Evolutionary conservation across 1,284 basidiomycete species (phyloP).

Genomic region (Pseudozyma flocculosa): DNA sequence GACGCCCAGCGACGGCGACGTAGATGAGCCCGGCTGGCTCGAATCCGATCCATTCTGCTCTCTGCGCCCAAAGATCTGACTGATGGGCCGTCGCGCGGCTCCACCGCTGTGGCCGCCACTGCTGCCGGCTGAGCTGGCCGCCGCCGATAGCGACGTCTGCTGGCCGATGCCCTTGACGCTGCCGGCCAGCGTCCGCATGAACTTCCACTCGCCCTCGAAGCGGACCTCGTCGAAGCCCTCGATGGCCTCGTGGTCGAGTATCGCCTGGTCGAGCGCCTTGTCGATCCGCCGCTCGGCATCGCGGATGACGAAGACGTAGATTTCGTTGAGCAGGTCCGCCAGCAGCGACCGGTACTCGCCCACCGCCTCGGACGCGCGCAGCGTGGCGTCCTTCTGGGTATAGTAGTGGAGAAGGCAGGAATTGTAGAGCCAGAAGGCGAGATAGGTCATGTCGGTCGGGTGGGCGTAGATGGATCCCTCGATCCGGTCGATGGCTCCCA

Average conservation of each 20-base stretch:
- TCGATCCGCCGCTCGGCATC: conserved; percentile 87
- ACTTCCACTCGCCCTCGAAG: conserved; percentile 88
- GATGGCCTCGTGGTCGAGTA: conserved; percentile 80
- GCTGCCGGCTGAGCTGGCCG: conserved; percentile 26
- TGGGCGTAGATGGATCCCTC: conserved; percentile 77
- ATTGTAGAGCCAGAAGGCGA: conserved; percentile 95
- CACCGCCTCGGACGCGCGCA: conserved; percentile 20
- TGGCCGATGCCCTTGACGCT: conserved; percentile 40
- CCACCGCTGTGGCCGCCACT: conserved; percentile 6
- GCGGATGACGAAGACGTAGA: conserved; percentile 90
- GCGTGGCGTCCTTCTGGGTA: conserved; percentile 64
- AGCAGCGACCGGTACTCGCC: conserved; percentile 36
- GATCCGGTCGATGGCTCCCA: conserved; percentile 85
- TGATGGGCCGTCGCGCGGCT: conserved; percentile 19
- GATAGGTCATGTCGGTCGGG: conserved; percentile 75
- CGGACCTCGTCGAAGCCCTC: conserved; percentile 77
- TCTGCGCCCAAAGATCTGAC: conserved; percentile 34
- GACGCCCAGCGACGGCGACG: conserved; percentile 18
- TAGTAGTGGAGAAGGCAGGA: conserved; percentile 84
- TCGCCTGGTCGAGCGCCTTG: conserved; percentile 74
- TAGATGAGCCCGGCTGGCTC: neutral
- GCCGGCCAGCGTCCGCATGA: conserved; percentile 45
- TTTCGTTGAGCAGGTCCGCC: conserved; percentile 76
- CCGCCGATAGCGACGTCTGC: conserved; percentile 10
- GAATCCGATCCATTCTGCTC: neutral